Base-by-base conservation (phyloP, 371 early-diverging fungal species). In the Furculomyces boomerangus region DNA sequence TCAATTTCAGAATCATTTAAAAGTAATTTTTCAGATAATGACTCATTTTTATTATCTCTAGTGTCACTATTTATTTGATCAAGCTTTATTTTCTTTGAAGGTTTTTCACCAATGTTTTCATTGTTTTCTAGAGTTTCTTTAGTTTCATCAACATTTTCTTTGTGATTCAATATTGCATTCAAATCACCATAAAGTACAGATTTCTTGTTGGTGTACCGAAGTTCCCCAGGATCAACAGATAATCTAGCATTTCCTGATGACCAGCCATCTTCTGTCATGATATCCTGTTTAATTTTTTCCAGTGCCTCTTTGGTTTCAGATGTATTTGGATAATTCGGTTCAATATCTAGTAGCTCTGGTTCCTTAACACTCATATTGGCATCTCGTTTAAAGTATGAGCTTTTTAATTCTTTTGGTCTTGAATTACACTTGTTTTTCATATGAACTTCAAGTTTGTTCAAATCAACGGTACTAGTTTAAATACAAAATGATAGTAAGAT, bases 361-460 rank as follows among this genome's bases (percentile, higher is more conserved):
- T 70, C 60, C 3, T 76, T 67, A 5, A 74, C 53, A 0, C 74
- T 65, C 25, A 78, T 69, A 56, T 84, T 83, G 62, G 74, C 57
- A 59, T 83, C 77, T 13, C 69, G 58, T 13, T 65, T 61, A 55
- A 70, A 64, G 56, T 73, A 78, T 0, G 68, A 57, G 10, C 73
- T 71, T 3, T 57, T 60, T 7, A 63, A 13, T 1, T n/a, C 71
- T 43, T 64, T 72, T 3, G 84, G 86, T 20, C 84, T 70, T 13
- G 79, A 64, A 59, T 84, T 84, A 60, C 90, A 90, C 43, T 70
- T 71, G 0, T 56, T 54, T 49, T 67, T 65, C 66, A 82, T 59
- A 59, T 90, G 90, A 13, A 63, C 55, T 44, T 80, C 77, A 16
- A 88, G 68, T 49, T 78, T 76, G 30, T 73, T 66, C 51, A 76